Percentiles rank a stretch among this genome's conserved stretches.
Evolutionary conservation across 352 stramenopile genomes (phyloP).

Genomic region (Globisporangium mamillatum): DNA sequence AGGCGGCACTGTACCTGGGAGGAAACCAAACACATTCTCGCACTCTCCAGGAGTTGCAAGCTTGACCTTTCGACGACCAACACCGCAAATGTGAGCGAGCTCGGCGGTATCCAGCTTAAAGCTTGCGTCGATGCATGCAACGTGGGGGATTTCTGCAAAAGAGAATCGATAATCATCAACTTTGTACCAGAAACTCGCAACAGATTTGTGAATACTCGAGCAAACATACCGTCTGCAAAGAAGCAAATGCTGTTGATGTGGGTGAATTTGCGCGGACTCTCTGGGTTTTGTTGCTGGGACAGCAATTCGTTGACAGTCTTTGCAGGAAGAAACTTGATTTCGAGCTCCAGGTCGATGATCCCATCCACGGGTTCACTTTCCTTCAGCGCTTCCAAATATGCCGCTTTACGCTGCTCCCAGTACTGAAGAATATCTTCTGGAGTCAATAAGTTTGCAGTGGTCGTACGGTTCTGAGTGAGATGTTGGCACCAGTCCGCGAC

Average conservation of each 20-base stretch:
- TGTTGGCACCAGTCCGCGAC: conserved; percentile 26
- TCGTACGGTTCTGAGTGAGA: neutral
- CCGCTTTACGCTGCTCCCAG: conserved; percentile 31
- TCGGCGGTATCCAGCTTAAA: conserved; percentile 60
- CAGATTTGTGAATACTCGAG: neutral
- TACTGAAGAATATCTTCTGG: conserved; percentile 28
- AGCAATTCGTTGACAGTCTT: conserved; percentile 33
- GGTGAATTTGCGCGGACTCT: conserved; percentile 30
- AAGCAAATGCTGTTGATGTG: conserved; percentile 77
- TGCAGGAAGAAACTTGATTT: conserved; percentile 37
- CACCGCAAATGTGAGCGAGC: conserved; percentile 42
- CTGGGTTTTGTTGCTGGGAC: conserved; percentile 15
- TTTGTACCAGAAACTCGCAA: neutral
- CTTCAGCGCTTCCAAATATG: conserved; percentile 12
- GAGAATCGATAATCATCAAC: neutral
- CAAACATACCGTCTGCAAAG: conserved; percentile 51
- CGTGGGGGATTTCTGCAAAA: conserved; percentile 41
- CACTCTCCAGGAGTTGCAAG: conserved; percentile 62
- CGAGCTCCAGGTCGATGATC: conserved; percentile 14
- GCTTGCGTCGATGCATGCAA: conserved; percentile 58
- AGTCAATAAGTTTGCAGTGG: conserved; percentile 24
- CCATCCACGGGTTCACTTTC: neutral
- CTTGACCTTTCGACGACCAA: conserved; percentile 65
- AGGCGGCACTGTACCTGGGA: conserved; percentile 56
- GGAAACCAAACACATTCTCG: conserved; percentile 56